Base-by-base conservation (phyloP, 495 filamentous ascomycete genomes). In the Evernia prunastri region DNA sequence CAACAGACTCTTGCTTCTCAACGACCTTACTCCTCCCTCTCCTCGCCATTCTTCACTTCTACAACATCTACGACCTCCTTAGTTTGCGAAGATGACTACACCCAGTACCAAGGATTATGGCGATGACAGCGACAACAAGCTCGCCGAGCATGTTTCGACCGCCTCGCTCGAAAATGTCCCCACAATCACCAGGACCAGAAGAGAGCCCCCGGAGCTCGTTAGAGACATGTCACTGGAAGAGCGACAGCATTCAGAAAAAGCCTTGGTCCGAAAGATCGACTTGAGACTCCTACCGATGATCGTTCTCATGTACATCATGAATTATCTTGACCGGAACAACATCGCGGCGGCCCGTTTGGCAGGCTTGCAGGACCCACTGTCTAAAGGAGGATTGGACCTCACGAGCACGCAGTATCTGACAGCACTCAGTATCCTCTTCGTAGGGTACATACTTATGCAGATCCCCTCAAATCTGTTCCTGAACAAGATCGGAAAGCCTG, bases 241-340 rank as follows among this genome's bases (percentile, higher is more conserved):
- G 67, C 81, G 81, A 51, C 59, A 71, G 10, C 64, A 67, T 17
- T 73, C 78, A 1, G 83, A 86, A 69, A 76, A 67, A 62, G 75
- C 74, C 12, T 76, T 89, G 37, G 78, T 81, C 58, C 77, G 82
- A 59, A 89, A 87, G 71, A 87, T 90, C 36, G 87, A 89, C 71
- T 51, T 83, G 1, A 73, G 85, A 10, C 67, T 86, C 29, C 72
- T 90, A 64, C 87, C 87, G 27, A 83, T 84, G 74, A 72, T 87
- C 43, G 81, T 87, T 62, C 66, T 88, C 63, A 88, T 89, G 84
- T 91, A 92, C 70, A 89, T 92, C 67, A 74, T 92, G 70, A 92
- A 92, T 70, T 94, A 91, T 72, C 78, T 92, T 64, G 89, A 92
- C 72, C 81, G 89, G 66, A 84, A 84, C 68, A 81, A 85, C 57